Conservation (phyloP, 345 rosid genomes). For the Arabidopsis suecica region DNA sequence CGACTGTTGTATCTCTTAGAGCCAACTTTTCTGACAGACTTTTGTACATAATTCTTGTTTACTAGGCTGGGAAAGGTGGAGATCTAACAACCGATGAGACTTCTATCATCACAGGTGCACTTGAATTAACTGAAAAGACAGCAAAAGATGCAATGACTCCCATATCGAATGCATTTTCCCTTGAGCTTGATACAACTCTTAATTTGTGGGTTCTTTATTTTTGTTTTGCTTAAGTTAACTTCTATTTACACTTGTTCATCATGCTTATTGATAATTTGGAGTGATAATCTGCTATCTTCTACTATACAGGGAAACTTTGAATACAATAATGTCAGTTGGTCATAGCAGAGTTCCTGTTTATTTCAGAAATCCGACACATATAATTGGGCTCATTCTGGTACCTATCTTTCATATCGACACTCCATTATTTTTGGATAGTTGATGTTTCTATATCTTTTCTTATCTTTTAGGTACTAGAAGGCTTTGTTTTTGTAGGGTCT, state of each 20-base stretch:
- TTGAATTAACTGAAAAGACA: conserved; percentile 89
- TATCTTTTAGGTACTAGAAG: not conserved
- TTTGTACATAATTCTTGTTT: conserved; percentile 21
- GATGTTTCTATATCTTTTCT: not conserved
- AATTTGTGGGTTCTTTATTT: conserved; percentile 71
- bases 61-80: conserved; percentile 96
- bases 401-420: conserved; percentile 14
- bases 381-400: conserved; percentile 94
- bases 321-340: conserved; percentile 85
- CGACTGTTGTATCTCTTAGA: not conserved
- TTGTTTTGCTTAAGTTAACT: conserved; percentile 17
- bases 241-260: conserved; percentile 11
- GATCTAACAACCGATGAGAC: conserved; percentile 93
- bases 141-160: conserved; percentile 97
- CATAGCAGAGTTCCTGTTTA: conserved; percentile 98
- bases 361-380: conserved; percentile 66
- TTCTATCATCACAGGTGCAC: conserved; percentile 94
- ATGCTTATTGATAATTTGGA: not conserved
- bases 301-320: conserved; percentile 72
- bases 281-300: conserved; percentile 25
- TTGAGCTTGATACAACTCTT: conserved; percentile 94
- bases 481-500: not conserved
- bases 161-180: conserved; percentile 94
- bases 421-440: not conserved
- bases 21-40: conserved; percentile 17